Evolutionary conservation across 164 flowering plant species (phyloP), one percentile per base, ranked within the genome.

Genomic region (Kingdonia uniflora): DNA sequence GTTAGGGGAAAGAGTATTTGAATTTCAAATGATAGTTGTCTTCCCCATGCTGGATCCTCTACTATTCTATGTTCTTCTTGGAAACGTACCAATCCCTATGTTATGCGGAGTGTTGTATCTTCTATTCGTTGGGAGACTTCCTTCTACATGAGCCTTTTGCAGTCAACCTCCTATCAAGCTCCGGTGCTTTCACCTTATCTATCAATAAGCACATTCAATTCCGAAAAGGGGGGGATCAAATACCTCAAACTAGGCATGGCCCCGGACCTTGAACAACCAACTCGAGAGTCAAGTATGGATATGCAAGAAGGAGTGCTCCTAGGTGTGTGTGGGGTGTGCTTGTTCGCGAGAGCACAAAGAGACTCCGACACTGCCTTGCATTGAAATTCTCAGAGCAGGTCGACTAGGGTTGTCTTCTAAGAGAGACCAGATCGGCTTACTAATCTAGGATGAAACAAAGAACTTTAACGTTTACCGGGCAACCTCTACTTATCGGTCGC

Each of bases 391-490:
- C 40, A 37, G 13, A 15, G 12, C 44, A 15, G 44, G 23, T 54
- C 42, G 16, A n/a, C n/a, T n/a, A 2, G 46, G 46, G 57, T 29
- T 42, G 59, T 43, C 55, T 59, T 51, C 55, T 20, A 21, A 44
- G 52, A 60, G 55, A 54, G 48, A 29, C 42, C 33, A 41, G 47
- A 48, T 40, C 59, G 24, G 40, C n/a, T 61, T n/a, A n/a, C n/a
- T n/a, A n/a, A n/a, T 37, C 51, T 52, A 45, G 57, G 57, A 51
- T 52, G 41, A 52, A 44, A 52, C 20, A 14, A 17, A 46, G n/a
- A 60, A 19, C n/a, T n/a, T n/a, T n/a, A n/a, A n/a, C n/a, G n/a
- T n/a, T n/a, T n/a, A n/a, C n/a, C n/a, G n/a, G n/a, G n/a, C n/a
- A n/a, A n/a, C n/a, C n/a, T n/a, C n/a, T n/a, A n/a, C n/a, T n/a